A percentile compares a stretch with the other conserved stretches of the same genome.
phyloP scores from a whole-genome alignment of 1,284 basidiomycete genomes.

The Pascua guehoae region DNA sequence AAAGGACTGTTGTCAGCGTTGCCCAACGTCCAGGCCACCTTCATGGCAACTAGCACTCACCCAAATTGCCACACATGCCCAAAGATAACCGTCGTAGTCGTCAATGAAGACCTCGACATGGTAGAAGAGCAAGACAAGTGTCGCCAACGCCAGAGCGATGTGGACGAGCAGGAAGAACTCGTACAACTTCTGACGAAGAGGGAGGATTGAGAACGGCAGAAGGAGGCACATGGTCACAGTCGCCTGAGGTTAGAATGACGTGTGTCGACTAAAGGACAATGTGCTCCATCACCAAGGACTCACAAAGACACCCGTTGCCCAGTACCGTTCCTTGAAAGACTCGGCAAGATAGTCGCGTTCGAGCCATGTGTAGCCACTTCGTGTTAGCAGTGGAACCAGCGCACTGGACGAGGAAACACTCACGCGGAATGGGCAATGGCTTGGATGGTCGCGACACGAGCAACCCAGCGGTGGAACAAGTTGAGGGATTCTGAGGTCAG shows the following conservation, averaged over 20 bases:
- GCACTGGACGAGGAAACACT: background rate
- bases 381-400: no score
- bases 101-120: slow-evolving; percentile 23
- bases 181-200: slow-evolving; percentile 22
- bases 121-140: slow-evolving; percentile 24
- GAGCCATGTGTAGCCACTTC: slow-evolving; percentile 14
- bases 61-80: slow-evolving; percentile 29
- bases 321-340: slow-evolving; percentile 15
- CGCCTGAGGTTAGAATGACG: slow-evolving; percentile 9
- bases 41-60: slow-evolving; percentile 7
- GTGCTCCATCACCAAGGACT: background rate
- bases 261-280: background rate
- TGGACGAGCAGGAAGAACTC: slow-evolving; percentile 31
- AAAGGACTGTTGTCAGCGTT: background rate
- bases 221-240: slow-evolving; percentile 19
- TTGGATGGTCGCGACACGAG: slow-evolving; percentile 20
- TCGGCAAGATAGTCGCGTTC: slow-evolving; percentile 2
- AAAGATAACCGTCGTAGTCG: slow-evolving; percentile 22
- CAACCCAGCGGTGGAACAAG: slow-evolving; percentile 31
- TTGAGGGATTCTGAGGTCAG: slow-evolving; percentile 15
- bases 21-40: background rate
- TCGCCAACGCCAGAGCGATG: slow-evolving; percentile 22
- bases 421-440: slow-evolving; percentile 27
- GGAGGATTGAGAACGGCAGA: slow-evolving; percentile 21
- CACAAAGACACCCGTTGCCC: slow-evolving; percentile 23